A percentile compares a stretch with the other conserved stretches of the same genome.
Conservation (phyloP, 2,329 filamentous ascomycete genomes). For the Aschersonia sp. region DNA sequence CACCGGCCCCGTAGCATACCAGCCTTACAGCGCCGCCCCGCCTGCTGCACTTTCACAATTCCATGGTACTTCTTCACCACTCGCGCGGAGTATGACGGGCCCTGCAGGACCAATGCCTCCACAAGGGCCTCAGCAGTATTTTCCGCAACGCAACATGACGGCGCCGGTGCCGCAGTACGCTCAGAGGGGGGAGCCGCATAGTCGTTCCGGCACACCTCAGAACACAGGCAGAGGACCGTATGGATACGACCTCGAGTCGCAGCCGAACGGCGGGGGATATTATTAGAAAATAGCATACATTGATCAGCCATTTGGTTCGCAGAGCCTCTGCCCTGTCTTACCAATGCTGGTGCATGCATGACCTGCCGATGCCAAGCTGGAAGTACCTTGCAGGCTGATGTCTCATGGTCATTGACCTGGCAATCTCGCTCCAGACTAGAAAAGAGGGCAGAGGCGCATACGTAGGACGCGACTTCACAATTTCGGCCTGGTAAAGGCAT, state of each 20-base stretch:
- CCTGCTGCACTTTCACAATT: not conserved
- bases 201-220: conserved; percentile 12
- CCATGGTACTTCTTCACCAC: conserved; percentile 7
- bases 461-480: too few relatives aligned
- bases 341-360: too few relatives aligned
- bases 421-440: too few relatives aligned
- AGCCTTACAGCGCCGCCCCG: conserved; percentile 16
- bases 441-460: too few relatives aligned
- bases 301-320: not conserved
- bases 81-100: conserved; percentile 23
- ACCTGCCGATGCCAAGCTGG: too few relatives aligned
- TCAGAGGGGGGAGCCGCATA: not conserved
- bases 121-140: conserved; percentile 15
- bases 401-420: too few relatives aligned
- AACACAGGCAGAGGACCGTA: conserved; percentile 14
- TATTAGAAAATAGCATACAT: not conserved
- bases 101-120: conserved; percentile 12
- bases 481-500: too few relatives aligned
- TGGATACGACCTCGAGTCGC: conserved; percentile 20
- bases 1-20: not conserved
- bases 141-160: conserved; percentile 31
- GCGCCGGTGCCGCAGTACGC: conserved; percentile 20
- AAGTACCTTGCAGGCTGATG: too few relatives aligned
- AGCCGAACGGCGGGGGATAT: conserved; percentile 10
- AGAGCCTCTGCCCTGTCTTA: not conserved